Base-by-base conservation (phyloP, 768 basidiomycete genomes). In the Kwoniella mangroviensis region DNA sequence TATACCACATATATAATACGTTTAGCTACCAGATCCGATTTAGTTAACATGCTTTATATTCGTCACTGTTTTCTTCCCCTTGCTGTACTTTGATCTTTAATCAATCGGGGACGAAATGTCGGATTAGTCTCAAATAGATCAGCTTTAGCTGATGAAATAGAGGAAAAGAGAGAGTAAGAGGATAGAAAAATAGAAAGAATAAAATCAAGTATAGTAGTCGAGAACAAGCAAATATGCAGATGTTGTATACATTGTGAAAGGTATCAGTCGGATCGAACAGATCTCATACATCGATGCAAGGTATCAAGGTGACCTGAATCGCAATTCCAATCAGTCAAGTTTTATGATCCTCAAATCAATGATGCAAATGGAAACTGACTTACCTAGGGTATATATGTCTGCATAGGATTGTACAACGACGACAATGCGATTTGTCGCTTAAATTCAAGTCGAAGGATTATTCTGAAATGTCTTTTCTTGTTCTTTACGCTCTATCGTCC, bases 401-500 rank as follows among this genome's bases (percentile, higher is more conserved):
- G 5, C 4, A n/a, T n/a, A 34, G 34, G 6, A 34, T 34, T 34
- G 34, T 34, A 34, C 34, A 34, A 34, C 34, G 34, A 34, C 4
- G 34, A 34, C 9, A 34, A 34, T 34, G 34, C 34, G 34, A 34
- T 7, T 34, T 34, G 34, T 34, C 34, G 34, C 34, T 34, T 34
- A 34, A 7, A 34, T 7, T 55, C 54, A 17, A 55, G 17, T 49
- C 1, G 12, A 49, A 15, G 45, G 4, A 15, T 49, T 15, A 49
- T 19, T 49, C 19, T 49, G 13, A 15, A 7, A 12, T 19, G 11
- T 19, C 45, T 19, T 49, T n/a, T 28, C 26, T 22, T 22, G 12
- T n/a, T 51, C 61, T 56, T 42, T 59, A 13, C 28, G 22, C n/a
- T 66, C 65, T 22, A 66, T 45, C n/a, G 54, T 66, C 56, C 28